Conservation (phyloP, 2,329 filamentous ascomycete genomes). For the Paecilomyces sp. region DNA sequence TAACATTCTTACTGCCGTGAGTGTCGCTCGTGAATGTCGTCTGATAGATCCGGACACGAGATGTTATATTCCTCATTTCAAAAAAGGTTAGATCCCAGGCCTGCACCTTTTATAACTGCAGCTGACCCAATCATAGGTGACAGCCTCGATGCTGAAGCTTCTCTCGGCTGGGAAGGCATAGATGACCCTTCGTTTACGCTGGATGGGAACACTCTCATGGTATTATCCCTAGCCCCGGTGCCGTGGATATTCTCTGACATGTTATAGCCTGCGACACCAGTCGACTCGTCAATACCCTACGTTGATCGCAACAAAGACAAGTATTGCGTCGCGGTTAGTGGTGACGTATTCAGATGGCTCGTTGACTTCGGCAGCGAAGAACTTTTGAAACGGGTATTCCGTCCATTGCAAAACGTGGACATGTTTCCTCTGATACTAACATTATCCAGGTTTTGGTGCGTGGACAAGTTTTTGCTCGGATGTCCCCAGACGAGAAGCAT, state of each 20-base stretch:
- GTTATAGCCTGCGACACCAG: slow-evolving; percentile 61
- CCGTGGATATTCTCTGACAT: slow-evolving; percentile 7
- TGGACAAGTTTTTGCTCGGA: slow-evolving; percentile 91
- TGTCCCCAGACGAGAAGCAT: slow-evolving; percentile 98
- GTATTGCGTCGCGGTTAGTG: slow-evolving; percentile 82
- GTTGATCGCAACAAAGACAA: slow-evolving; percentile 74
- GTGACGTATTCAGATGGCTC: slow-evolving; percentile 95
- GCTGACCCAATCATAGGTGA: slow-evolving; percentile 46
- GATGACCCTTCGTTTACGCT: slow-evolving; percentile 73
- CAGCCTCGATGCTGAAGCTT: slow-evolving; percentile 63
- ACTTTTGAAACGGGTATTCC: slow-evolving; percentile 60
- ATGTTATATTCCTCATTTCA: slow-evolving; percentile 88
- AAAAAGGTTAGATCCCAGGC: slow-evolving; percentile 49
- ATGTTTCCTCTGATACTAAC: slow-evolving; percentile 4
- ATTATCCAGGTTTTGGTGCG: slow-evolving; percentile 68
- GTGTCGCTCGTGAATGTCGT: slow-evolving; percentile 83
- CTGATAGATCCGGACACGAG: slow-evolving; percentile 74
- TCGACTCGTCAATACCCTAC: slow-evolving; percentile 79
- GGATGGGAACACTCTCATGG: slow-evolving; percentile 68
- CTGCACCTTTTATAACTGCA: background rate
- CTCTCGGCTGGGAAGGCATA: slow-evolving; percentile 87
- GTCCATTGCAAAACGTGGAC: background rate
- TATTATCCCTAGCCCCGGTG: slow-evolving; percentile 25
- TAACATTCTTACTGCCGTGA: slow-evolving; percentile 95
- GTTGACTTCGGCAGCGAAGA: slow-evolving; percentile 82